These are phyloP conservation scores for Astrothelium macrocarpum DNA, from an alignment of 495 filamentous ascomycete species.

Conservation along the genomic window DNA sequence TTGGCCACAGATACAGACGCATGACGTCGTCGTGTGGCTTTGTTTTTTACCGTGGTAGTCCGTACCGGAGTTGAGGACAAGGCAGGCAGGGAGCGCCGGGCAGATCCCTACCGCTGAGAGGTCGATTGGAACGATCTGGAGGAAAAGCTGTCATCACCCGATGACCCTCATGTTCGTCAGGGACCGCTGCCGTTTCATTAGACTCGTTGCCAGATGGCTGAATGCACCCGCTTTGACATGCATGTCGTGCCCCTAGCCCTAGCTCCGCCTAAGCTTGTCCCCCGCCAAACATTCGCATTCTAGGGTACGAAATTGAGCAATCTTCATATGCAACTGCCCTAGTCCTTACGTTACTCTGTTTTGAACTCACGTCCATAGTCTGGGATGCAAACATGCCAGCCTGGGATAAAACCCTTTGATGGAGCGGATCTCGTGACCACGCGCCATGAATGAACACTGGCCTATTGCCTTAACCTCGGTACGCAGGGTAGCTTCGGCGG, in stretches of 20 bases:
- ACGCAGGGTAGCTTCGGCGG: not conserved
- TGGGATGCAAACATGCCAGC: not conserved
- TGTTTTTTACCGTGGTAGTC: no score
- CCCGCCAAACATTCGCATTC: no score
- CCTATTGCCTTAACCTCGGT: not conserved
- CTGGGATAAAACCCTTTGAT: no score
- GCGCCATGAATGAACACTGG: not conserved
- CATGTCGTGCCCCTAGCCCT: not conserved
- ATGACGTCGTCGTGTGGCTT: slow-evolving; percentile 3
- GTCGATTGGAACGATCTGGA: not conserved
- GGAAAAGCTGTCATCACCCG: no score
- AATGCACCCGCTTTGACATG: not conserved
- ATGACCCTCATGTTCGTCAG: no score
- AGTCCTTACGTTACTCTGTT: no score
- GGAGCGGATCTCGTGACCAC: not conserved
- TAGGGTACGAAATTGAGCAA: no score
- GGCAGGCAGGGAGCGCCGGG: not conserved
- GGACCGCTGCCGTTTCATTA: not conserved
- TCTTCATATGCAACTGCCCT: not conserved
- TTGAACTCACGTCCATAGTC: no score
- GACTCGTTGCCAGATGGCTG: not conserved
- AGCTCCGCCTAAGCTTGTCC: not conserved
- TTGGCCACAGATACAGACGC: not conserved
- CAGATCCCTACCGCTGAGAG: not conserved
- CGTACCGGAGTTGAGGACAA: not conserved